phyloP scores from a whole-genome alignment of 495 filamentous ascomycete species.

The Hypoxylon lenormandii region DNA sequence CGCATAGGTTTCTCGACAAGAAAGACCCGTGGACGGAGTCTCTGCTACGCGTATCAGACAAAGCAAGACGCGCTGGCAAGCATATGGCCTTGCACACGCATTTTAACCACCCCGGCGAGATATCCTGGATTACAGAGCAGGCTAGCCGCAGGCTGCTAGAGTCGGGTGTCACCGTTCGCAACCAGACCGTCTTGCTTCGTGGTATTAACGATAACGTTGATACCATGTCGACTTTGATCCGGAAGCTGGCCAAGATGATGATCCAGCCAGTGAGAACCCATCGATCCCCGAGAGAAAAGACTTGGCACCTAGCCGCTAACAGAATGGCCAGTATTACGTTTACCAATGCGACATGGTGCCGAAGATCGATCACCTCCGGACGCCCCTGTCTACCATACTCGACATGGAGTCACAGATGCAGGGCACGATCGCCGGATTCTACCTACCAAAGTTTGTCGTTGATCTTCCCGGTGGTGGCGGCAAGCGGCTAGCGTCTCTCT shows the following conservation, averaged over 20 bases:
- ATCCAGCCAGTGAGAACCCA: conserved; percentile 58
- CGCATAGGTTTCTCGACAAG: conserved; percentile 62
- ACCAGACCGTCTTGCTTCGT: conserved; percentile 66
- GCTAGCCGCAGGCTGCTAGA: conserved; percentile 64
- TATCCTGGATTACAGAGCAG: conserved; percentile 67
- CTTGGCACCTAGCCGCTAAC: conserved; percentile 35
- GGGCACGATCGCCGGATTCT: conserved; percentile 70
- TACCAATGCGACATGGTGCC: conserved; percentile 71
- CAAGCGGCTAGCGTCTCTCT: conserved; percentile 66
- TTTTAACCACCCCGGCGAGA: conserved; percentile 71
- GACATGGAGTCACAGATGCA: conserved; percentile 66
- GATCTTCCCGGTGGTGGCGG: conserved; percentile 72
- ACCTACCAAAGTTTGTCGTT: conserved; percentile 70
- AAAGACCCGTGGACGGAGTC: conserved; percentile 65
- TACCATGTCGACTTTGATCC: conserved; percentile 65
- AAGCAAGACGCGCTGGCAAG: conserved; percentile 64
- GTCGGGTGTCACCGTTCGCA: conserved; percentile 64
- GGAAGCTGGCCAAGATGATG: conserved; percentile 64
- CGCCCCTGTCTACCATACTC: conserved; percentile 67
- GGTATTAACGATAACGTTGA: conserved; percentile 67
- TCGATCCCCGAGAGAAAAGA: conserved; percentile 21
- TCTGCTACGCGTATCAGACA: conserved; percentile 61
- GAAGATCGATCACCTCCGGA: conserved; percentile 70
- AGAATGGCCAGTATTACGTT: conserved; percentile 64
- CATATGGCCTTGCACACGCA: conserved; percentile 71